phyloP scores from a whole-genome alignment of 2,329 filamentous ascomycete species.

The Drechslerella dactyloides region DNA sequence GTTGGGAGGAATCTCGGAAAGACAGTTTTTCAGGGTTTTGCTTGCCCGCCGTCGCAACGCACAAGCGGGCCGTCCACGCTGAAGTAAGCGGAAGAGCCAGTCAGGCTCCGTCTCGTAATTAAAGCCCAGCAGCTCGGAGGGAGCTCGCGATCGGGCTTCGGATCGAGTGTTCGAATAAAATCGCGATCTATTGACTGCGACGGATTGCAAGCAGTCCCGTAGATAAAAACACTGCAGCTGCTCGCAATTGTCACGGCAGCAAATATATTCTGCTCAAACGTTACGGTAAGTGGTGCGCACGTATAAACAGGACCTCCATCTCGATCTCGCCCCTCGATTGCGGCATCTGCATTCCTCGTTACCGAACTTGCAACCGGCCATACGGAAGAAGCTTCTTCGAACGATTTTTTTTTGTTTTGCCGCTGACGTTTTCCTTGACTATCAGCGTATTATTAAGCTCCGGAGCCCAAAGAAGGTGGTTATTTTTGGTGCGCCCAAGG shows the following conservation, averaged over 20 bases:
- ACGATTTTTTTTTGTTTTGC: too few relatives aligned
- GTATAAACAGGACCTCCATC: too few relatives aligned
- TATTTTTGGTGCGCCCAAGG: slow-evolving; percentile 47
- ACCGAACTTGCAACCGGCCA: slow-evolving; percentile 33
- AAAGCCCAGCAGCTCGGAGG: background rate
- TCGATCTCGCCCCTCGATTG: too few relatives aligned
- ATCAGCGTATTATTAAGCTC: background rate
- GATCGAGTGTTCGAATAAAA: background rate
- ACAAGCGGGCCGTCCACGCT: too few relatives aligned
- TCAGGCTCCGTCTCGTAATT: background rate
- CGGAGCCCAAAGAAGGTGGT: slow-evolving; percentile 9
- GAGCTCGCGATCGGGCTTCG: background rate
- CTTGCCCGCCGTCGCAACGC: slow-evolving; percentile 11
- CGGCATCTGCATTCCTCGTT: slow-evolving; percentile 23
- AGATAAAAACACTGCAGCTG: too few relatives aligned
- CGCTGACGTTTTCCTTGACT: slow-evolving; percentile 1
- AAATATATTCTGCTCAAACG: too few relatives aligned
- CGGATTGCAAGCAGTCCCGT: too few relatives aligned
- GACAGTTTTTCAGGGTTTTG: slow-evolving; percentile 20
- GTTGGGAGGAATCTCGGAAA: slow-evolving; percentile 50
- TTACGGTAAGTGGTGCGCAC: too few relatives aligned
- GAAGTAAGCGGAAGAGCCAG: background rate
- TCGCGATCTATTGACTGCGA: too few relatives aligned
- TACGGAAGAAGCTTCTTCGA: too few relatives aligned
- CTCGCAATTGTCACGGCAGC: too few relatives aligned